phyloP scores from a whole-genome alignment of 2,329 filamentous ascomycete genomes.

The Pseudonectria foliicola region DNA sequence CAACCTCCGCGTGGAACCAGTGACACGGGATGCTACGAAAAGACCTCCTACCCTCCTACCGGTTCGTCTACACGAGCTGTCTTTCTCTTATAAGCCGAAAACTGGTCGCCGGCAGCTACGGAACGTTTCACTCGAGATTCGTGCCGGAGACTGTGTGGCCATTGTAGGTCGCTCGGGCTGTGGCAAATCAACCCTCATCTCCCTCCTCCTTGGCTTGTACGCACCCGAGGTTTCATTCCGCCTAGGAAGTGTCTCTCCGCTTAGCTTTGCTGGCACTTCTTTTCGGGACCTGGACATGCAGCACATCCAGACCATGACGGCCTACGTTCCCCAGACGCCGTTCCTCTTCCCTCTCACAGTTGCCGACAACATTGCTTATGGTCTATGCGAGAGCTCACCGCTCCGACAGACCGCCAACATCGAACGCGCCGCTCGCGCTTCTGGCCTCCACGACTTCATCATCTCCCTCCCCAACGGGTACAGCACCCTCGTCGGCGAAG shows the following conservation, averaged over 20 bases:
- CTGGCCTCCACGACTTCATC: conserved; percentile 72
- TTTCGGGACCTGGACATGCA: conserved; percentile 52
- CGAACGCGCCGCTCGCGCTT: conserved; percentile 44
- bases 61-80: conserved; percentile 46
- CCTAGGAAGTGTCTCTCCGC: conserved; percentile 19
- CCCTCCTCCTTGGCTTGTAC: conserved; percentile 69
- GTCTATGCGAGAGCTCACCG: conserved; percentile 50
- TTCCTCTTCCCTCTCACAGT: conserved; percentile 73
- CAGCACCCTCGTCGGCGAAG: conserved; percentile 67
- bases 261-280: conserved; percentile 54
- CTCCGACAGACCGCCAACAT: conserved; percentile 40
- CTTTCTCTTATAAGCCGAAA: conserved; percentile 64
- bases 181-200: conserved; percentile 82
- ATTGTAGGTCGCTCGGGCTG: conserved; percentile 80
- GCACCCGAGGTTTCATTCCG: conserved; percentile 21
- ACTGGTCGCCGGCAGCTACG: conserved; percentile 48
- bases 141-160: conserved; percentile 58
- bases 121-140: conserved; percentile 59
- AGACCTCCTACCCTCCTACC: conserved; percentile 28
- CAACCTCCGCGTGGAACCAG: conserved; percentile 45
- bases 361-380: conserved; percentile 76
- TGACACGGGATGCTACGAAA: conserved; percentile 38
- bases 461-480: conserved; percentile 52
- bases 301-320: conserved; percentile 53
- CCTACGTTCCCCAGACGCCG: conserved; percentile 64